phyloP scores from a whole-genome alignment of 495 filamentous ascomycete genomes.

The Chlorociboria aeruginascens region DNA sequence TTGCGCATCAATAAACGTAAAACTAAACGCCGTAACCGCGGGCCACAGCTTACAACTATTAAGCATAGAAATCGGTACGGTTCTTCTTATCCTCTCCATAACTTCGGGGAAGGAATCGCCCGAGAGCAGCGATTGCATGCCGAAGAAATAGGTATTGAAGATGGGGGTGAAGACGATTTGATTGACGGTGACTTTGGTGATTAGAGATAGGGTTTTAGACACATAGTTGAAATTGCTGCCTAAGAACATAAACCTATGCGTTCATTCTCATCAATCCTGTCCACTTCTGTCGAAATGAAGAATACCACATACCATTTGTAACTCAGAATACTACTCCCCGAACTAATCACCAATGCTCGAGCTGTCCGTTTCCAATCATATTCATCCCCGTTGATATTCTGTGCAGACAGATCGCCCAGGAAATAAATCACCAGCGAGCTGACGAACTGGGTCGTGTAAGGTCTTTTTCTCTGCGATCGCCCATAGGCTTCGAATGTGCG shows the following conservation, averaged over 20 bases:
- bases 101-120: slow-evolving; percentile 47
- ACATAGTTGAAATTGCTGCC: slow-evolving; percentile 69
- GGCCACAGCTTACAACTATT: slow-evolving; percentile 90
- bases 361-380: slow-evolving; percentile 63
- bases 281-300: background rate
- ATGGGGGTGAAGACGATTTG: slow-evolving; percentile 73
- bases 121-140: slow-evolving; percentile 57
- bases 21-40: slow-evolving; percentile 74
- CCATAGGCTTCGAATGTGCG: slow-evolving; percentile 58
- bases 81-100: slow-evolving; percentile 56
- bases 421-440: slow-evolving; percentile 69
- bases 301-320: slow-evolving; percentile 58
- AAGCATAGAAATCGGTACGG: slow-evolving; percentile 61
- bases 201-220: slow-evolving; percentile 55
- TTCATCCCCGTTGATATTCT: slow-evolving; percentile 43
- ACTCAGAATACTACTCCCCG: slow-evolving; percentile 56
- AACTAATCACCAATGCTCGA: slow-evolving; percentile 63
- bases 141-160: slow-evolving; percentile 90
- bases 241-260: slow-evolving; percentile 65
- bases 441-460: slow-evolving; percentile 65
- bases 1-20: slow-evolving; percentile 68
- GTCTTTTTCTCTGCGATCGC: slow-evolving; percentile 53
- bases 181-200: slow-evolving; percentile 68
- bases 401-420: slow-evolving; percentile 69
- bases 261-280: slow-evolving; percentile 2